phyloP scores from a whole-genome alignment of 2,329 filamentous ascomycete species.

The Mycosphaerella arachidis region DNA sequence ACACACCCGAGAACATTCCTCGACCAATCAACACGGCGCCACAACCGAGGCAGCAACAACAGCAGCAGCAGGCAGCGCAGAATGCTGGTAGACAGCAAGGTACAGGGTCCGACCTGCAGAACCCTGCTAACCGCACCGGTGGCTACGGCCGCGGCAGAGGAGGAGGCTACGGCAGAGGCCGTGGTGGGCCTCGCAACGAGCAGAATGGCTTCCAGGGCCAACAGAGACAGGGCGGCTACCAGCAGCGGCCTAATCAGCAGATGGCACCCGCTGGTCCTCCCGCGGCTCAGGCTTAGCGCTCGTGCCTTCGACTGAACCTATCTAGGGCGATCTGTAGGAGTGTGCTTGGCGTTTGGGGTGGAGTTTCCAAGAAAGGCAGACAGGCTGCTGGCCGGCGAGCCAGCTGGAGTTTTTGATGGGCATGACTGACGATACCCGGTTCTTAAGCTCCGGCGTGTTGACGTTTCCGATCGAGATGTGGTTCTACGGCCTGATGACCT shows the following conservation, averaged over 20 bases:
- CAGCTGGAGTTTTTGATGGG: conserved; percentile 24
- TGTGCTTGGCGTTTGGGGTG: conserved; percentile 21
- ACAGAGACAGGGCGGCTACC: conserved; percentile 28
- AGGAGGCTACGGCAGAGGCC: conserved; percentile 28
- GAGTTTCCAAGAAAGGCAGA: conserved; percentile 14
- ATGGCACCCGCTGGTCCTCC: conserved; percentile 27
- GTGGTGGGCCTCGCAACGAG: conserved; percentile 32
- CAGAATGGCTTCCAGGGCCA: conserved; percentile 30
- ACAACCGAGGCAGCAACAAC: conserved; percentile 25
- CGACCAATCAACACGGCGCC: conserved; percentile 64
- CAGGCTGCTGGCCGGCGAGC: conserved; percentile 27
- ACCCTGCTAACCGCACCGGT: conserved; percentile 31
- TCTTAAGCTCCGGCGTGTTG: conserved; percentile 26
- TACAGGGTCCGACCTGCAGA: conserved; percentile 32
- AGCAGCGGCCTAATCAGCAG: conserved; percentile 28
- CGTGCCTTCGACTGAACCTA: conserved; percentile 12
- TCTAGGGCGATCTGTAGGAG: conserved; percentile 23
- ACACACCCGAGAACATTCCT: conserved; percentile 90
- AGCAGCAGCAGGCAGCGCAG: conserved; percentile 19
- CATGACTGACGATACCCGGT: conserved; percentile 29
- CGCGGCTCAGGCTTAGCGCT: conserved; percentile 27
- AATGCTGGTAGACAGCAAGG: conserved; percentile 32
- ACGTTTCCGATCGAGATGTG: conserved; percentile 19
- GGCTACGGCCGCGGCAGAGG: conserved; percentile 31
- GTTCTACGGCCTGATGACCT: conserved; percentile 10